Evolutionary conservation across 2,329 filamentous ascomycete species (phyloP), one percentile per base, ranked within the genome.

Genomic region (Cyclaneusma minus): DNA sequence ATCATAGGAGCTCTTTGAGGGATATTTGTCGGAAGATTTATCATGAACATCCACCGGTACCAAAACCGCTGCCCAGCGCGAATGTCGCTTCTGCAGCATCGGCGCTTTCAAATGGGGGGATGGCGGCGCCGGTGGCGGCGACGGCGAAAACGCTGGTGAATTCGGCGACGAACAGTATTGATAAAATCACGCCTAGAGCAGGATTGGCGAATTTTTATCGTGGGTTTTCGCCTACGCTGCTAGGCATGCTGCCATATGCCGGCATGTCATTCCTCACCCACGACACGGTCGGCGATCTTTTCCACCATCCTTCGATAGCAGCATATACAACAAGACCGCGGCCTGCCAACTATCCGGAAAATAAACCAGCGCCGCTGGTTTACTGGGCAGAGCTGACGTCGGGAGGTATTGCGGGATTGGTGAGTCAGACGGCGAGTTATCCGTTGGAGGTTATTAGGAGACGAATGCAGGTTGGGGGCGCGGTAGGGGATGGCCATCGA

Each of bases 231-330:
- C 81, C 87, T 0, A 95, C 89, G 0, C 53, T 98, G 4, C 62
- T 91, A 33, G 89, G 89, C 40, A 98, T 98, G 87, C 59, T 98
- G 1, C 89, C 89, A 0, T 98, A 98, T 45, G 89, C 89, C 1
- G 89, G 89, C 41, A 76, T 91, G 44, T 93, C 84, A 1, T 98
- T 98, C 55, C 65, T 98, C 21, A 92, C 83, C 0, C 89, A 98
- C 55, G 89, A 98, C 50, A 83, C 81, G 4, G 70, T 78, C 21
- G 81, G 82, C 33, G 89, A 98, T 50, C 44, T 89, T 24, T 64
- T 98, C 40, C 81, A 85, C 11, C 63, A 66, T 29, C 73, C 74
- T 0, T 36, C 50, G 1, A 42, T 94, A 5, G 71, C 77, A 4
- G 48, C 63, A 23, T 80, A 82, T 48, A 93, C 87, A 4, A 83